Conservation (phyloP, 1,284 basidiomycete genomes). For the Entoloma clypeatum region DNA sequence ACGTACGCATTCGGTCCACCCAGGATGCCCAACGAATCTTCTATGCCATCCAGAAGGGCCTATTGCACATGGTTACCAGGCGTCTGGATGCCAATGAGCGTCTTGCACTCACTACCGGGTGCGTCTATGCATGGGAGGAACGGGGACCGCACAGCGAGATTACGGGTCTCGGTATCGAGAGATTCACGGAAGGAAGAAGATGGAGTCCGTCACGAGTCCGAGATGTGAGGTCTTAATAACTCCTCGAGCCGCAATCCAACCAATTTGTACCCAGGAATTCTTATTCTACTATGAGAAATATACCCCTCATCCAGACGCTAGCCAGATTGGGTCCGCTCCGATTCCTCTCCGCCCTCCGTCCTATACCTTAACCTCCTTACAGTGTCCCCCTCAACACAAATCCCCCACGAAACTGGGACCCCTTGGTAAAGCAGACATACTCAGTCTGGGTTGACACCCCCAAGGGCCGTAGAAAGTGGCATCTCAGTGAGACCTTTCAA, state of each 20-base stretch:
- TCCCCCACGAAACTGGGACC: constrained; percentile 64
- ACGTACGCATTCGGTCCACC: constrained; percentile 69
- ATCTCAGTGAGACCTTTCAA: constrained; percentile 51
- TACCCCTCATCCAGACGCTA: constrained; percentile 41
- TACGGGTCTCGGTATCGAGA: constrained; percentile 74
- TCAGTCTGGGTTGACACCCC: constrained; percentile 66
- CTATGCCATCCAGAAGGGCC: constrained; percentile 60
- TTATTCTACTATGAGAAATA: constrained; percentile 78
- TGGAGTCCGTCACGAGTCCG: constrained; percentile 77
- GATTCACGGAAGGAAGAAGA: constrained; percentile 72
- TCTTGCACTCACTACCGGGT: constrained; percentile 58
- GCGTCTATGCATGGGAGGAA: constrained; percentile 84
- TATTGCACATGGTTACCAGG: constrained; percentile 71
- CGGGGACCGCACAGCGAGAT: constrained; percentile 71
- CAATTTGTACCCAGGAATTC: constrained; percentile 54
- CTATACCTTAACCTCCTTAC: constrained; percentile 16
- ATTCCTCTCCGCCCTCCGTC: constrained; percentile 1
- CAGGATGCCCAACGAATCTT: constrained; percentile 80
- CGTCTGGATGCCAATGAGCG: constrained; percentile 76
- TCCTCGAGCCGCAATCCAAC: constrained; percentile 12
- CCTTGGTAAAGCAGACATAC: constrained; percentile 75
- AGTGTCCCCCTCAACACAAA: constrained; percentile 36
- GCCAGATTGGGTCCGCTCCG: constrained; percentile 35
- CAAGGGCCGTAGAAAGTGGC: constrained; percentile 70
- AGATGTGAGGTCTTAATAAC: constrained; percentile 50